Evolutionary conservation across 2,329 filamentous ascomycete species (phyloP), one percentile per base, ranked within the genome.

Genomic region (Tolypocladium pustulatum): DNA sequence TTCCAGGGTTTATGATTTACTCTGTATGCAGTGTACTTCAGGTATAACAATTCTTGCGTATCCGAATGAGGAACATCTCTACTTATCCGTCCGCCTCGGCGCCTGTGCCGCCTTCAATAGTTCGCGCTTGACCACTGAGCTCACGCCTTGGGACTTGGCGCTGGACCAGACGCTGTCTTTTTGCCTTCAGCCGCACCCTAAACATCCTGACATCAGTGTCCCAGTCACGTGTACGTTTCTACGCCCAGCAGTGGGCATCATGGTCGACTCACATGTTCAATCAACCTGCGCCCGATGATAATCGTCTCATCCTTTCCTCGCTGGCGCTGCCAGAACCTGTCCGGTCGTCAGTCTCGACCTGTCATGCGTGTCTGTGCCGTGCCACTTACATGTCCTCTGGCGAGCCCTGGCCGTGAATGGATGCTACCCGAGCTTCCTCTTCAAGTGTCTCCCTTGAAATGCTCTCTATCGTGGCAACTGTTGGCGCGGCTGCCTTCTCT

Each of bases 371-470:
- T n/a, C 32, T 12, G 57, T 36, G 22, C 49, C 43, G 65, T 20
- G 20, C 13, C 13, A 57, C 78, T 72, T 67, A 81, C 77, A 73
- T 62, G 62, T 84, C 76, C 61, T 84, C 81, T 1, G 80, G 76
- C 4, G 75, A 75, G 41, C 77, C 77, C 52, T 78, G 75, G 3
- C 80, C 79, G 12, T 69, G 71, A 12, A 77, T 71, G 1, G 80
- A 83, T n/a, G 77, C 70, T 58, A 74, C 69, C 30, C 81, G 76
- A 2, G 81, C 81, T 62, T 84, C 82, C 56, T 84, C 88, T 68
- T 91, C 88, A 1, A 91, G 75, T 7, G 77, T 80, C 61, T 76
- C 79, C 36, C 83, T 76, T 3, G 83, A 89, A 60, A 90, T 89
- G 68, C 83, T 83, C 64, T 86, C 84, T 13, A 78, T 80, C 17